Conservation (phyloP, 805 yeast genomes). For the Monosporozyma aquatica region DNA sequence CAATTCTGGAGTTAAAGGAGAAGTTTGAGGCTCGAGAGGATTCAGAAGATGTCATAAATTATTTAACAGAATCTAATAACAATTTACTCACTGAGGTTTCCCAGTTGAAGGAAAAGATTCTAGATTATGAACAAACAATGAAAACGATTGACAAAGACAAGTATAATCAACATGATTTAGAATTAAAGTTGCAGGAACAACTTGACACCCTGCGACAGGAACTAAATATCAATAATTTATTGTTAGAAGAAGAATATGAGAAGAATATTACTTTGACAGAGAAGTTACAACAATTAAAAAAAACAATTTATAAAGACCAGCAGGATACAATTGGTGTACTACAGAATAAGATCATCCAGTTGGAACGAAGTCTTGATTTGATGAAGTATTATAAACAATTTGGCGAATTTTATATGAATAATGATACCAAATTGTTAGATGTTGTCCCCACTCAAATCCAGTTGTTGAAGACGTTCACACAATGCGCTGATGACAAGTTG, state of each 20-base stretch:
- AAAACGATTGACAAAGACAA: not conserved
- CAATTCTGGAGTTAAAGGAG: slow-evolving; percentile 22
- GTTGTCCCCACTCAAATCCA: not conserved
- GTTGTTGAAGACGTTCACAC: too few species aligned
- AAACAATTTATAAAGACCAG: not conserved
- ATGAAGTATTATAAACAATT: not conserved
- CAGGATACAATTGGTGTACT: not conserved
- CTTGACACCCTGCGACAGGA: not conserved
- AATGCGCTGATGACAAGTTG: too few species aligned
- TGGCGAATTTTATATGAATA: not conserved
- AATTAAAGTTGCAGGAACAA: not conserved
- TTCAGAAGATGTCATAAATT: slow-evolving; percentile 29
- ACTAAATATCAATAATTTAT: not conserved
- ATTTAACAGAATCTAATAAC: slow-evolving; percentile 31
- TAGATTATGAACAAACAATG: slow-evolving; percentile 28
- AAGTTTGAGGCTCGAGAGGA: slow-evolving; percentile 25
- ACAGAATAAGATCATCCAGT: not conserved
- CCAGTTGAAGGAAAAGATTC: slow-evolving; percentile 31
- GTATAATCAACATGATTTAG: not conserved
- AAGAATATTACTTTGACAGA: not conserved
- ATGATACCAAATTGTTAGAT: too few species aligned
- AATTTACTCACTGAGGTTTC: slow-evolving; percentile 30
- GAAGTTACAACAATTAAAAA: not conserved
- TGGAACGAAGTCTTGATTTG: not conserved
- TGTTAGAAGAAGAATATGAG: slow-evolving; percentile 1